phyloP scores from a whole-genome alignment of 805 yeast species.

The Myxozyma vanderwaltii region DNA sequence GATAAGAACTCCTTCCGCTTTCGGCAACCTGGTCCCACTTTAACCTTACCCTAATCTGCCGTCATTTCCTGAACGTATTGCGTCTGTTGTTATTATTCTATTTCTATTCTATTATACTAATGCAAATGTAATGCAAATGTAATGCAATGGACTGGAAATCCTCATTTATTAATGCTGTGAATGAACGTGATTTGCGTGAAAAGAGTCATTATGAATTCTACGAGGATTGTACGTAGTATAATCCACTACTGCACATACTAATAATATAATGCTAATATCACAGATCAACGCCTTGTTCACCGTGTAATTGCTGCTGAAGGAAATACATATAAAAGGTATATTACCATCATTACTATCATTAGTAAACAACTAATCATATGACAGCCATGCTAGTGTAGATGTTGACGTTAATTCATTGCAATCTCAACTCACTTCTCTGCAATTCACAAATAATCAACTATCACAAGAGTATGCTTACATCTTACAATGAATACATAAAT shows the following conservation, averaged over 20 bases:
- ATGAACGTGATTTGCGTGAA: constrained; percentile 35
- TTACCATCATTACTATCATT: no score
- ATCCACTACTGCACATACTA: no score
- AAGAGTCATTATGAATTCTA: constrained; percentile 27
- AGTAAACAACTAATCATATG: no score
- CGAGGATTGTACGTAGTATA: constrained; percentile 27
- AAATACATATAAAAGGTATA: no score
- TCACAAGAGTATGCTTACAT: constrained; percentile 8
- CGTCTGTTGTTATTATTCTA: neutral
- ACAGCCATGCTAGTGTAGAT: no score
- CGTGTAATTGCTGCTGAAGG: neutral
- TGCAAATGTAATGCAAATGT: no score
- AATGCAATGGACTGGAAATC: constrained; percentile 16
- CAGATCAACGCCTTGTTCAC: neutral
- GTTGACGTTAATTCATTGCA: no score
- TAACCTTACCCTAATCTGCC: constrained; percentile 4
- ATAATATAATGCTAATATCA: no score
- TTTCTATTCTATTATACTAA: no score
- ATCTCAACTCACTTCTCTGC: neutral
- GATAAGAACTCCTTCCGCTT: constrained; percentile 12
- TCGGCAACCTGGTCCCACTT: constrained; percentile 6
- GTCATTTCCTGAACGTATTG: neutral
- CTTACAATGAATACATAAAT: no score
- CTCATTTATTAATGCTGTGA: constrained; percentile 6
- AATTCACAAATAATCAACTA: neutral